These are phyloP conservation scores for Umbelopsis vinacea DNA, from an alignment of 192 early-diverging fungal species.

Conservation along the genomic window DNA sequence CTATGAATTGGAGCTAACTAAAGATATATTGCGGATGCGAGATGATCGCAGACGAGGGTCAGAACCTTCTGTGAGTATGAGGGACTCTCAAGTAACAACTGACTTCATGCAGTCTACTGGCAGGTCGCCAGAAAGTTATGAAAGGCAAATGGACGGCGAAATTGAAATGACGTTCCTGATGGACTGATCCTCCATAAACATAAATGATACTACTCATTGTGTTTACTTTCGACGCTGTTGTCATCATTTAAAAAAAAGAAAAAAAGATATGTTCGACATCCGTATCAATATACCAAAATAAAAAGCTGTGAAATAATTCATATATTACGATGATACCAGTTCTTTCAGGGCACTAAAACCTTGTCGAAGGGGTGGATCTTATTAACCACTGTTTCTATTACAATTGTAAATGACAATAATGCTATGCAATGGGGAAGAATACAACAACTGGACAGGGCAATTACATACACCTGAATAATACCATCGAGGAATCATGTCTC, in stretches of 20 bases:
- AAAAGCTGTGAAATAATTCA: too few relatives aligned
- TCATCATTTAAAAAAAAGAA: too few relatives aligned
- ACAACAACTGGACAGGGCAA: not conserved
- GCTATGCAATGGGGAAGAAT: not conserved
- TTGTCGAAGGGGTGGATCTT: too few relatives aligned
- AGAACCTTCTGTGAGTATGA: not conserved
- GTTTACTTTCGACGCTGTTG: too few relatives aligned
- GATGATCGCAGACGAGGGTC: constrained; percentile 14
- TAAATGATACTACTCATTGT: too few relatives aligned
- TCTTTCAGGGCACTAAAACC: too few relatives aligned
- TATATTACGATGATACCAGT: not conserved
- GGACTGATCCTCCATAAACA: too few relatives aligned
- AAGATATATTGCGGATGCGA: constrained; percentile 4
- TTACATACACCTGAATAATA: not conserved
- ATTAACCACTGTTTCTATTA: too few relatives aligned
- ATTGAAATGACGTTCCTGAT: not conserved
- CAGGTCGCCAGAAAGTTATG: not conserved
- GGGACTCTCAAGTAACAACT: not conserved
- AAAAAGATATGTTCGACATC: too few relatives aligned
- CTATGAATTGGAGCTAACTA: constrained; percentile 3
- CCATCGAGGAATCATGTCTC: not conserved
- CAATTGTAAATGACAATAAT: too few relatives aligned
- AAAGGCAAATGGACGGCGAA: not conserved
- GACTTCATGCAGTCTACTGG: not conserved
- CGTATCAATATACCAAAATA: too few relatives aligned